A percentile compares a stretch with the other conserved stretches of the same genome.
Conservation (phyloP, 345 rosid genomes). For the Kernera saxatilis region DNA sequence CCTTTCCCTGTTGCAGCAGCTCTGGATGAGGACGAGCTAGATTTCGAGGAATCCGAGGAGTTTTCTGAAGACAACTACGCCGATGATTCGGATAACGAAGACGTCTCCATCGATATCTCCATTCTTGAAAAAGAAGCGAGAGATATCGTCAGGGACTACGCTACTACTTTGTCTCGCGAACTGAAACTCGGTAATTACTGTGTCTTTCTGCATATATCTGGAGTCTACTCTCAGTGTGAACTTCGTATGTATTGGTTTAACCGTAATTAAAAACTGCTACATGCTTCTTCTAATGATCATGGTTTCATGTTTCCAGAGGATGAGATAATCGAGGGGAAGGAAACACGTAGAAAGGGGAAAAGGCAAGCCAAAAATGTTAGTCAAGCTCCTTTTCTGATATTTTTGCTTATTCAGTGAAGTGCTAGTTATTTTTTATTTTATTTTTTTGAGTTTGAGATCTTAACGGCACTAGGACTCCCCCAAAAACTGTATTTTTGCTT, state of each 20-base stretch:
- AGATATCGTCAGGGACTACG: constrained; percentile 52
- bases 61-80: constrained; percentile 8
- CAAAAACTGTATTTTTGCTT: background rate
- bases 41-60: constrained; percentile 29
- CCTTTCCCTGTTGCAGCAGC: constrained; percentile 20
- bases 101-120: constrained; percentile 42
- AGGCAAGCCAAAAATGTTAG: constrained; percentile 43
- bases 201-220: background rate
- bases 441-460: background rate
- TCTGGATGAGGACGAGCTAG: constrained; percentile 14
- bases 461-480: background rate
- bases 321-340: constrained; percentile 44
- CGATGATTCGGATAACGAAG: constrained; percentile 28
- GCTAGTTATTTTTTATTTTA: no score
- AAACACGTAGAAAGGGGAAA: constrained; percentile 47
- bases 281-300: background rate
- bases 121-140: constrained; percentile 68
- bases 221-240: background rate
- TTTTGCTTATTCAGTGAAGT: background rate
- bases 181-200: constrained; percentile 49
- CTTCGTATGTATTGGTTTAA: background rate
- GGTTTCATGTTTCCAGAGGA: constrained; percentile 45
- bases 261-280: background rate
- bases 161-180: constrained; percentile 55
- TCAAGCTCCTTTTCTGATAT: background rate